Percentiles rank a stretch among this genome's conserved stretches.
Conservation (phyloP, 176 grass and related monocot species). For the Microstegium vimineum region DNA sequence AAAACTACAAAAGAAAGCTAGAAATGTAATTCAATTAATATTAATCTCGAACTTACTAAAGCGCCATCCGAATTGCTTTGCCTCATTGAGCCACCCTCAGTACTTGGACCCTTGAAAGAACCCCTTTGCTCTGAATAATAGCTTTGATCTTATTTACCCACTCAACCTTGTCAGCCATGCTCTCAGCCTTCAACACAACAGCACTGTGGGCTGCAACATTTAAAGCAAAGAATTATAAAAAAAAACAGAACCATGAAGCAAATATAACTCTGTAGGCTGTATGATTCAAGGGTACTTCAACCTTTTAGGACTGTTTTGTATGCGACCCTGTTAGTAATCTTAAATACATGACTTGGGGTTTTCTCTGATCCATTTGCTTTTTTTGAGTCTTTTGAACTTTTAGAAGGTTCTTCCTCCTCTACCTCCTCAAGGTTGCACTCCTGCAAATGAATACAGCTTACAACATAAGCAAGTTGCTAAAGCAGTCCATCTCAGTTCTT, state of each 20-base stretch:
- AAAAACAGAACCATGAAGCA: not conserved
- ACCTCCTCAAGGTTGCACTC: constrained; percentile 95
- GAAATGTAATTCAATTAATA: not conserved
- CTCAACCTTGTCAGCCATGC: constrained; percentile 76
- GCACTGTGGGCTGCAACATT: constrained; percentile 82
- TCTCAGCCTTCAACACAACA: constrained; percentile 90
- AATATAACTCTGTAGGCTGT: not conserved
- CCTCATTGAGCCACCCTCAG: constrained; percentile 63
- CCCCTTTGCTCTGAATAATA: constrained; percentile 79
- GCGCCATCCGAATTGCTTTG: constrained; percentile 85
- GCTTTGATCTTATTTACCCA: constrained; percentile 87
- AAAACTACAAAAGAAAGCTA: not conserved
- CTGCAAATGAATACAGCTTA: constrained; percentile 39
- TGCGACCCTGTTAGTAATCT: constrained; percentile 86
- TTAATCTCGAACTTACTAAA: constrained; percentile 54
- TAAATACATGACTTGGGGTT: constrained; percentile 71
- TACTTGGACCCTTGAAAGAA: constrained; percentile 49
- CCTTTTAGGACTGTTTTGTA: constrained; percentile 99
- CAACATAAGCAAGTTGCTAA: not conserved
- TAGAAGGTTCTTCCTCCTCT: constrained; percentile 86
- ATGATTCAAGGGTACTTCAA: constrained; percentile 14
- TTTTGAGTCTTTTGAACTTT: constrained; percentile 89
- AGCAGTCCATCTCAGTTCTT: not conserved
- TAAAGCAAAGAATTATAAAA: not conserved
- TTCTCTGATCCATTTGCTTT: constrained; percentile 84